Evolutionary conservation across 768 basidiomycete genomes (phyloP).

Genomic region (Neoboletus brunneissimus): DNA sequence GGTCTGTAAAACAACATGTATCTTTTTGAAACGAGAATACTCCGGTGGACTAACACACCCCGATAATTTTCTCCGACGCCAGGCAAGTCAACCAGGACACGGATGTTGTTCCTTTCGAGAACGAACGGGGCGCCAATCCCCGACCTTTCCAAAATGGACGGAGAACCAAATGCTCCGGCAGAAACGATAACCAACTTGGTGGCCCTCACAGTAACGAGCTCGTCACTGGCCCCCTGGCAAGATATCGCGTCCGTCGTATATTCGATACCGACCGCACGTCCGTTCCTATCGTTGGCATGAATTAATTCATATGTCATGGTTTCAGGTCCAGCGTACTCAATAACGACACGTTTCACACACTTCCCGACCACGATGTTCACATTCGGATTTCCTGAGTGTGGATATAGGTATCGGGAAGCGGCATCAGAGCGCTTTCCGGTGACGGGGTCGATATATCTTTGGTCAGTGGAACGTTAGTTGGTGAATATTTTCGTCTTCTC

Average conservation of each 20-base stretch:
- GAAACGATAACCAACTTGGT: conserved; percentile 46
- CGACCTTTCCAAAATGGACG: conserved; percentile 56
- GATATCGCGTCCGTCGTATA: conserved; percentile 30
- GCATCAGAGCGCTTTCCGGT: conserved; percentile 35
- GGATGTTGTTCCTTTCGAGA: conserved; percentile 46
- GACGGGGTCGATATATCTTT: conserved; percentile 50
- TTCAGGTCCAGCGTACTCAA: neutral
- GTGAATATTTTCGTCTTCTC: no score
- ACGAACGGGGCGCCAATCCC: conserved; percentile 61
- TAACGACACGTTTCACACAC: conserved; percentile 6
- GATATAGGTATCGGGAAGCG: conserved; percentile 39
- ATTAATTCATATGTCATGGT: no score
- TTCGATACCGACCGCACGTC: conserved; percentile 38
- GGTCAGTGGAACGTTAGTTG: neutral
- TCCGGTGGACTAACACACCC: conserved; percentile 30
- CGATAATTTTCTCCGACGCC: conserved; percentile 74
- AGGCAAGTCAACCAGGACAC: conserved; percentile 58
- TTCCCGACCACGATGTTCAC: conserved; percentile 32
- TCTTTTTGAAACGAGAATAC: neutral
- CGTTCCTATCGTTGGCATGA: conserved; percentile 22
- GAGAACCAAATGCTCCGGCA: conserved; percentile 55
- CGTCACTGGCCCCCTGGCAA: conserved; percentile 9
- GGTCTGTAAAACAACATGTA: conserved; percentile 21
- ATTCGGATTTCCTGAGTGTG: conserved; percentile 29
- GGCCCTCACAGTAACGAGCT: conserved; percentile 26